These are phyloP conservation scores for Dactylellina drechsleri DNA, from an alignment of 2,329 filamentous ascomycete species.

Conservation along the genomic window DNA sequence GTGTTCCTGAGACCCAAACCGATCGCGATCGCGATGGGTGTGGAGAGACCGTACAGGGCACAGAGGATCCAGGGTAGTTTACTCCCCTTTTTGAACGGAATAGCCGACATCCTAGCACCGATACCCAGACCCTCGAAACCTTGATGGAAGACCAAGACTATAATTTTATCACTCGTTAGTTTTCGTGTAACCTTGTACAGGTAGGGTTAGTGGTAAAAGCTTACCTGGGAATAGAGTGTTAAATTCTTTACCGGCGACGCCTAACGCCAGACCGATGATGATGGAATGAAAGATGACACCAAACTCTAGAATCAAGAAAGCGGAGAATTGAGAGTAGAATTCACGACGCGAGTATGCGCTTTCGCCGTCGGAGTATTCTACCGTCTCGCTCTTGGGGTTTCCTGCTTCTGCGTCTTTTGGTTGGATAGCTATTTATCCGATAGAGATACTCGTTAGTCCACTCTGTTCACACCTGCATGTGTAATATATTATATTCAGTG, in stretches of 20 bases:
- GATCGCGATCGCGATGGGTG: constrained; percentile 82
- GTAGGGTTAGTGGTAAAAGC: background rate
- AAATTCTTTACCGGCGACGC: constrained; percentile 50
- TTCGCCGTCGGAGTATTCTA: constrained; percentile 23
- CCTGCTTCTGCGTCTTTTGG: constrained; percentile 15
- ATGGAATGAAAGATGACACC: constrained; percentile 81
- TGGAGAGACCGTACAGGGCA: constrained; percentile 73
- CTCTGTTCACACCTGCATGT: background rate
- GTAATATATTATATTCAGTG: no score
- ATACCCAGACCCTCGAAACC: constrained; percentile 81
- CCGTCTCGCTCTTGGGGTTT: background rate
- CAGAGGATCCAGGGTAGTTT: constrained; percentile 69
- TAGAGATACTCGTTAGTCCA: constrained; percentile 4
- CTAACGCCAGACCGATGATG: constrained; percentile 47
- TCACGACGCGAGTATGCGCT: constrained; percentile 29
- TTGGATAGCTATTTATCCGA: constrained; percentile 23
- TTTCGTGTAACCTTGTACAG: background rate
- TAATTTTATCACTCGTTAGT: background rate
- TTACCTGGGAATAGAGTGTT: constrained; percentile 47
- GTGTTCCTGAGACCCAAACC: constrained; percentile 75
- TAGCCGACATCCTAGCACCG: constrained; percentile 74
- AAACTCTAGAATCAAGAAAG: constrained; percentile 73
- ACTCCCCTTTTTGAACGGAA: constrained; percentile 60
- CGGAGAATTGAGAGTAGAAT: constrained; percentile 51
- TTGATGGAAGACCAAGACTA: constrained; percentile 79